Evolutionary conservation across 176 grass and related monocot species (phyloP).

Genomic region (Alloteropsis semialata): DNA sequence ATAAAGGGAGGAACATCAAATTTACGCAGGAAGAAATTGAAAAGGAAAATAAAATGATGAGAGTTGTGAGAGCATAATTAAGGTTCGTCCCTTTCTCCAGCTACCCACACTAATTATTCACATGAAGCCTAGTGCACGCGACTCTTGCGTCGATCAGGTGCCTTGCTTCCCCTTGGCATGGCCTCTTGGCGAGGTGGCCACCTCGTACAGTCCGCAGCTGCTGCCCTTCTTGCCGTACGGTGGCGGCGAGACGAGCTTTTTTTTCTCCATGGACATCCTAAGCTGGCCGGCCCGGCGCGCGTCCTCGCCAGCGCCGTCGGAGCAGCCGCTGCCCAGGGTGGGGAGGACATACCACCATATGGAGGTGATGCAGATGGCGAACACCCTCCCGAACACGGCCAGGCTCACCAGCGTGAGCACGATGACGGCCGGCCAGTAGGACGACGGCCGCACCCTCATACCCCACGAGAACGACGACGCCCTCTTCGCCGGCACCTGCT

Average conservation of each 20-base stretch:
- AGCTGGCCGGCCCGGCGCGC: neutral
- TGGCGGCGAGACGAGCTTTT: neutral
- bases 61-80: neutral
- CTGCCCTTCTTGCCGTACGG: constrained; percentile 8
- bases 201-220: neutral
- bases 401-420: constrained; percentile 47
- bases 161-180: constrained; percentile 15
- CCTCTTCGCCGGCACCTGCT: neutral
- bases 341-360: constrained; percentile 72
- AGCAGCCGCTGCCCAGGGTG: constrained; percentile 3
- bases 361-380: constrained; percentile 66
- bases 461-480: constrained; percentile 24
- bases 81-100: neutral
- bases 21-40: neutral
- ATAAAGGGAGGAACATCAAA: neutral
- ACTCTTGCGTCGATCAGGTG: neutral
- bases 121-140: neutral
- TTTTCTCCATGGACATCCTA: constrained; percentile 17
- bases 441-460: constrained; percentile 16
- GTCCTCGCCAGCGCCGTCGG: neutral
- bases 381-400: constrained; percentile 56
- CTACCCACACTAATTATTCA: neutral
- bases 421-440: constrained; percentile 54
- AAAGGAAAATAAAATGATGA: neutral
- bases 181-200: constrained; percentile 13